Conservation (phyloP, 768 basidiomycete species). For the Naganishia kalamii region DNA sequence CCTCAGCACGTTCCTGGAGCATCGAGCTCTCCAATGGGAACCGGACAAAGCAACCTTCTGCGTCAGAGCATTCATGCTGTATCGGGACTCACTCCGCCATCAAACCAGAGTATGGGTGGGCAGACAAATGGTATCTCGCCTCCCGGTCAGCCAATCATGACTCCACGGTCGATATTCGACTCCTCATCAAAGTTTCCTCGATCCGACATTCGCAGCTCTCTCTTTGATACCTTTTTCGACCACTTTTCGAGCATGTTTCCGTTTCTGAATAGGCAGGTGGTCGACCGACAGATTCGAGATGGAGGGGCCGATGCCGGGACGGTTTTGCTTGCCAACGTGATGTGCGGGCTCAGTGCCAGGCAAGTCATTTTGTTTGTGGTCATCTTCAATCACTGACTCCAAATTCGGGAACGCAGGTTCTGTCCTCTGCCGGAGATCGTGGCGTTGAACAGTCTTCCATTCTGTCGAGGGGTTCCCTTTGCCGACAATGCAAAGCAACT, state of each 20-base stretch:
- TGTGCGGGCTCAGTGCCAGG: slow-evolving; percentile 19
- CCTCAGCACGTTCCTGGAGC: slow-evolving; percentile 1
- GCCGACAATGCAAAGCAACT: slow-evolving; percentile 19
- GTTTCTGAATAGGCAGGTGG: slow-evolving; percentile 6
- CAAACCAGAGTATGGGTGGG: background rate
- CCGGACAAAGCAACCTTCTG: background rate
- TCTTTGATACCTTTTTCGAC: slow-evolving; percentile 14
- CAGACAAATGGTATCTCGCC: background rate
- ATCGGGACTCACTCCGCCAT: slow-evolving; percentile 1
- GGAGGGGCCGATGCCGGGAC: slow-evolving; percentile 14
- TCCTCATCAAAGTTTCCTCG: slow-evolving; percentile 12
- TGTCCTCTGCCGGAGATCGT: slow-evolving; percentile 16
- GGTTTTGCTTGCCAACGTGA: slow-evolving; percentile 8
- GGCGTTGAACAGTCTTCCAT: background rate
- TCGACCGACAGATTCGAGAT: slow-evolving; percentile 4
- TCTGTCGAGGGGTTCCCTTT: slow-evolving; percentile 17
- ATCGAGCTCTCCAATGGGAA: background rate
- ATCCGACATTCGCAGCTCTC: background rate
- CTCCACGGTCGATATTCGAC: slow-evolving; percentile 1
- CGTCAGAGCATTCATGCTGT: background rate
- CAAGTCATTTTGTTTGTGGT: background rate
- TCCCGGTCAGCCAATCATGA: background rate
- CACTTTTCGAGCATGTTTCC: slow-evolving; percentile 18
- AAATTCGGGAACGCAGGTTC: background rate
- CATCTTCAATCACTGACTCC: background rate